Evolutionary conservation across 2,329 filamentous ascomycete genomes (phyloP).

Genomic region (Thelonectria blattea): DNA sequence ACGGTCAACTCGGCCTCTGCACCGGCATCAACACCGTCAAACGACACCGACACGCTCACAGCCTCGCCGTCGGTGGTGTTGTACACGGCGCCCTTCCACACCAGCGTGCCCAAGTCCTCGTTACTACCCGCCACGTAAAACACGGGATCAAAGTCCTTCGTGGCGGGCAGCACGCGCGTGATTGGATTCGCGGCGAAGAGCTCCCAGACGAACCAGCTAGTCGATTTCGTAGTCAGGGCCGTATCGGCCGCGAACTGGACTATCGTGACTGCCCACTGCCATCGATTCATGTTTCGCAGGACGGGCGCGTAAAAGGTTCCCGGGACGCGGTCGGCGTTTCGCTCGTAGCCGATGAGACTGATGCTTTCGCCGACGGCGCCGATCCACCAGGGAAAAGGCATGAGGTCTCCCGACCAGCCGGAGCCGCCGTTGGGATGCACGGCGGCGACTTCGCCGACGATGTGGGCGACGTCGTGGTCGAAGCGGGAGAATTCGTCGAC

Average conservation of each 20-base stretch:
- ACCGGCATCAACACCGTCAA: constrained; percentile 51
- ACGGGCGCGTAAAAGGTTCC: constrained; percentile 59
- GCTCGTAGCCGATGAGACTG: constrained; percentile 69
- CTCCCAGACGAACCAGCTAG: constrained; percentile 57
- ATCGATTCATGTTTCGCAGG: constrained; percentile 56
- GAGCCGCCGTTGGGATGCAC: constrained; percentile 59
- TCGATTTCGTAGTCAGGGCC: constrained; percentile 54
- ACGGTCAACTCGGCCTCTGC: constrained; percentile 52
- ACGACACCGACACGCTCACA: constrained; percentile 53
- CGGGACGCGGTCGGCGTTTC: constrained; percentile 65
- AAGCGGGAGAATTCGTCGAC: constrained; percentile 58
- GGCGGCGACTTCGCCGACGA: constrained; percentile 59
- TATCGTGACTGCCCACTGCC: constrained; percentile 59
- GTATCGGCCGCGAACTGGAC: constrained; percentile 56
- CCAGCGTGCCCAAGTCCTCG: constrained; percentile 46
- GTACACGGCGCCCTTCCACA: constrained; percentile 61
- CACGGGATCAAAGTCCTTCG: constrained; percentile 50
- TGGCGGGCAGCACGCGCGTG: constrained; percentile 53
- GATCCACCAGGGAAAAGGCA: constrained; percentile 61
- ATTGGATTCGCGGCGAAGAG: constrained; percentile 55
- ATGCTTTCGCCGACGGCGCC: constrained; percentile 69
- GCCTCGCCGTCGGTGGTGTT: constrained; percentile 54
- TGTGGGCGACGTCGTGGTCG: constrained; percentile 52
- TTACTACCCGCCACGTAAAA: constrained; percentile 58
- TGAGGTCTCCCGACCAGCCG: constrained; percentile 52